phyloP scores from a whole-genome alignment of 768 basidiomycete genomes.

The Leccinellum albellum region DNA sequence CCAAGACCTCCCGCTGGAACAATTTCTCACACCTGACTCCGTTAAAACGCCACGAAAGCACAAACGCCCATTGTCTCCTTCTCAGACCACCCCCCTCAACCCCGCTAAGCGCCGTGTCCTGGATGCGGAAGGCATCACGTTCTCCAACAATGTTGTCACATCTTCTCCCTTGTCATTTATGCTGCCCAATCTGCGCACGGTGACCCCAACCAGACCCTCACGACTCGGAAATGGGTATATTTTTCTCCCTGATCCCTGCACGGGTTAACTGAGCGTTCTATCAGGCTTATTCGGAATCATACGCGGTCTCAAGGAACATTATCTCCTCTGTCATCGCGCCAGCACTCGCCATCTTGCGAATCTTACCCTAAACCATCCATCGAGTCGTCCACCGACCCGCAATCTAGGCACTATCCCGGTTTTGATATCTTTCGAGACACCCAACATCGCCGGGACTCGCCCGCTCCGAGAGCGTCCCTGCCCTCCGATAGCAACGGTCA shows the following conservation, averaged over 20 bases:
- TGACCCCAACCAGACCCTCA: conserved; percentile 35
- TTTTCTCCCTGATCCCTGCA: conserved; percentile 22
- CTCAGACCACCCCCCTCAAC: conserved; percentile 44
- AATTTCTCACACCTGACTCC: conserved; percentile 40
- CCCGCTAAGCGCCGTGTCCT: conserved; percentile 70
- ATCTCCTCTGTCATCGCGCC: conserved; percentile 11
- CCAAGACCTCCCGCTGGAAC: conserved; percentile 56
- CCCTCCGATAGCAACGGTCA: conserved; percentile 1
- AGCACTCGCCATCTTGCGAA: conserved; percentile 14
- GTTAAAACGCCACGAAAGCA: conserved; percentile 32
- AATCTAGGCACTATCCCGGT: conserved; percentile 66
- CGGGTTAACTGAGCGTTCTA: conserved; percentile 32
- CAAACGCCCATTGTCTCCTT: conserved; percentile 66
- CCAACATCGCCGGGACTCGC: conserved; percentile 14
- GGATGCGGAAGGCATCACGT: conserved; percentile 47
- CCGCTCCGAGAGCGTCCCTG: neutral
- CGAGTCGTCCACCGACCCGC: conserved; percentile 42
- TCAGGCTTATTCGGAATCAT: conserved; percentile 13
- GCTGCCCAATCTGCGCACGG: conserved; percentile 14
- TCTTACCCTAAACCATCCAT: conserved; percentile 32
- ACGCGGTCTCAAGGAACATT: conserved; percentile 4
- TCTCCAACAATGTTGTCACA: conserved; percentile 24
- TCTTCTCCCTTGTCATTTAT: conserved; percentile 31
- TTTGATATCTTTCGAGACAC: conserved; percentile 55
- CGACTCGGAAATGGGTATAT: conserved; percentile 29